Percentiles rank a stretch among this genome's conserved stretches.
Conservation (phyloP, 1,284 basidiomycete genomes). For the Marasmius sp. region DNA sequence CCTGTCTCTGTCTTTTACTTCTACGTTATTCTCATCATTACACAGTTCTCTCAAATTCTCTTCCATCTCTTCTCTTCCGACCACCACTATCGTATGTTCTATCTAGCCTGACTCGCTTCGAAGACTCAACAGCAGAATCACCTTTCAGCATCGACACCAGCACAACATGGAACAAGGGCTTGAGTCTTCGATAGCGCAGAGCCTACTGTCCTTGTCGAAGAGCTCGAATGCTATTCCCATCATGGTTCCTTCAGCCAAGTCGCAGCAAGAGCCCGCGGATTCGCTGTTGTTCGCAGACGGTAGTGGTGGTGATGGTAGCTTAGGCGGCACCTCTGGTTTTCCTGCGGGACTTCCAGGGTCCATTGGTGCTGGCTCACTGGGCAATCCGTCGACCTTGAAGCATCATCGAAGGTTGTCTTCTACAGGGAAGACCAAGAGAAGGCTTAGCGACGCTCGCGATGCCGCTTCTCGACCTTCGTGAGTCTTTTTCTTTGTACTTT, state of each 20-base stretch:
- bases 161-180: not conserved
- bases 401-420: slow-evolving; percentile 71
- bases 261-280: slow-evolving; percentile 8
- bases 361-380: slow-evolving; percentile 20
- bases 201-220: slow-evolving; percentile 66
- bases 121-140: not conserved
- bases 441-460: slow-evolving; percentile 75
- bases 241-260: slow-evolving; percentile 28
- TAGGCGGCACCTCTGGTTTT: slow-evolving; percentile 9
- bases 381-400: slow-evolving; percentile 37
- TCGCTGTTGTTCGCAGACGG: slow-evolving; percentile 10
- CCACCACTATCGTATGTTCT: not conserved
- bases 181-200: slow-evolving; percentile 25
- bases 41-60: not conserved
- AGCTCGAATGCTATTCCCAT: slow-evolving; percentile 51
- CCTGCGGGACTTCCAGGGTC: not conserved
- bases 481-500: slow-evolving; percentile 32
- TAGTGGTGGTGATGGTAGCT: slow-evolving; percentile 14
- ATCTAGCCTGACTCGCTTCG: not conserved
- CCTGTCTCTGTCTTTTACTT: not conserved
- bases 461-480: slow-evolving; percentile 70
- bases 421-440: slow-evolving; percentile 61
- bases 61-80: not conserved
- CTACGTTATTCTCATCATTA: not conserved
- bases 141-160: not conserved